Evolutionary conservation across 108 stramenopile genomes (phyloP).

Genomic region (Nannochloropsis salina): DNA sequence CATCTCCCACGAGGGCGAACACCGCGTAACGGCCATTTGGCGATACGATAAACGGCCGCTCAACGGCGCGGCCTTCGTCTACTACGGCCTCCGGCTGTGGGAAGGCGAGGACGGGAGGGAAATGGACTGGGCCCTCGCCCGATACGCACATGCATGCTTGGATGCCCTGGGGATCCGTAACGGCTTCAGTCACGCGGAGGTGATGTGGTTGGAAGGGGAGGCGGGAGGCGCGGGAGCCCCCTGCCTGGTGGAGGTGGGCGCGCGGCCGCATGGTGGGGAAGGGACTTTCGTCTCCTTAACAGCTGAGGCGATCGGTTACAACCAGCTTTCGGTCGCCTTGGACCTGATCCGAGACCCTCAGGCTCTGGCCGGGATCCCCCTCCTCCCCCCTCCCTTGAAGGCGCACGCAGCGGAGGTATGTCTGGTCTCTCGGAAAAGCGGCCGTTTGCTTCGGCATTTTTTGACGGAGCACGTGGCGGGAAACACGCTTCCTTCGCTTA

Average conservation of each 20-base stretch:
- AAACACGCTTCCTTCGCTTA: background rate
- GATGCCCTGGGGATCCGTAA: slow-evolving; percentile 64
- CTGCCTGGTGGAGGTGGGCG: slow-evolving; percentile 88
- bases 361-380: background rate
- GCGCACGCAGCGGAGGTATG: background rate
- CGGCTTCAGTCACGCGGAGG: slow-evolving; percentile 56
- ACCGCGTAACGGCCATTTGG: slow-evolving; percentile 88
- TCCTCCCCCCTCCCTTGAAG: background rate
- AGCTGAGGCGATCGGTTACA: slow-evolving; percentile 35
- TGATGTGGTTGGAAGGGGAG: slow-evolving; percentile 43
- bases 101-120: background rate
- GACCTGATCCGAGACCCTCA: background rate
- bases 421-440: slow-evolving; percentile 8
- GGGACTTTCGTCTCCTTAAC: slow-evolving; percentile 78
- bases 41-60: slow-evolving; percentile 78
- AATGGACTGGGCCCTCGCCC: slow-evolving; percentile 65
- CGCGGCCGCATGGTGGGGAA: slow-evolving; percentile 86
- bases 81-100: slow-evolving; percentile 64
- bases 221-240: slow-evolving; percentile 68
- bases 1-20: slow-evolving; percentile 72
- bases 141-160: slow-evolving; percentile 67
- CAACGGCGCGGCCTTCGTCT: slow-evolving; percentile 75
- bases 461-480: background rate
- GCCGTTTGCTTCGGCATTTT: background rate
- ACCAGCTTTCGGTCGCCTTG: slow-evolving; percentile 53